phyloP scores from a whole-genome alignment of 2,329 filamentous ascomycete genomes.

The Aspergillus candidus region DNA sequence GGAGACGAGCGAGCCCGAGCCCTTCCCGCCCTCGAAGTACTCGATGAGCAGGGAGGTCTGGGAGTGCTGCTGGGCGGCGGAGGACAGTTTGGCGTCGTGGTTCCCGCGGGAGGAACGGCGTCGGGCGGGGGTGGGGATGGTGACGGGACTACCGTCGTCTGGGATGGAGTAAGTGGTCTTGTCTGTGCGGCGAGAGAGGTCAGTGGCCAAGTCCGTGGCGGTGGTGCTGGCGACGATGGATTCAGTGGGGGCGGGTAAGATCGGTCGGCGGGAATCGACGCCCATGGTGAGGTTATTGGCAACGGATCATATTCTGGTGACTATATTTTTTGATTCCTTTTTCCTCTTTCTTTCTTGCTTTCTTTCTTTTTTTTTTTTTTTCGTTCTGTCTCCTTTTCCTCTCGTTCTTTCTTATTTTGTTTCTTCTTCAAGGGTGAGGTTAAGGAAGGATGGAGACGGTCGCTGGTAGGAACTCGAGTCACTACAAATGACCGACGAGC shows the following conservation, averaged over 20 bases:
- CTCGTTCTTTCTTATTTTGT: not conserved
- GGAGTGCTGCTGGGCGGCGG: conserved; percentile 54
- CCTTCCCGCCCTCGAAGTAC: conserved; percentile 79
- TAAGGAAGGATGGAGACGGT: too few species aligned
- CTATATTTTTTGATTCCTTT: conserved; percentile 3
- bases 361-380: not conserved
- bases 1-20: conserved; percentile 50
- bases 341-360: conserved; percentile 1
- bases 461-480: conserved; percentile 1
- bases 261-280: conserved; percentile 43
- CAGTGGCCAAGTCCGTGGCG: conserved; percentile 44
- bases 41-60: conserved; percentile 91
- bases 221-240: conserved; percentile 42
- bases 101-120: conserved; percentile 55
- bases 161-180: conserved; percentile 47
- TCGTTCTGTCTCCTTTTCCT: not conserved
- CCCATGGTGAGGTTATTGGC: conserved; percentile 39
- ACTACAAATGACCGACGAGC: conserved; percentile 15
- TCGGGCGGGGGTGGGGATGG: conserved; percentile 63
- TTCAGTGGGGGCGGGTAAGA: conserved; percentile 47
- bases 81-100: conserved; percentile 43
- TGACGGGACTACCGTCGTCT: conserved; percentile 67
- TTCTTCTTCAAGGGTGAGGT: not conserved
- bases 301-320: conserved; percentile 33
- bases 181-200: conserved; percentile 46